These are phyloP conservation scores for Leccinellum albellum DNA, from an alignment of 768 basidiomycete species.

Conservation along the genomic window DNA sequence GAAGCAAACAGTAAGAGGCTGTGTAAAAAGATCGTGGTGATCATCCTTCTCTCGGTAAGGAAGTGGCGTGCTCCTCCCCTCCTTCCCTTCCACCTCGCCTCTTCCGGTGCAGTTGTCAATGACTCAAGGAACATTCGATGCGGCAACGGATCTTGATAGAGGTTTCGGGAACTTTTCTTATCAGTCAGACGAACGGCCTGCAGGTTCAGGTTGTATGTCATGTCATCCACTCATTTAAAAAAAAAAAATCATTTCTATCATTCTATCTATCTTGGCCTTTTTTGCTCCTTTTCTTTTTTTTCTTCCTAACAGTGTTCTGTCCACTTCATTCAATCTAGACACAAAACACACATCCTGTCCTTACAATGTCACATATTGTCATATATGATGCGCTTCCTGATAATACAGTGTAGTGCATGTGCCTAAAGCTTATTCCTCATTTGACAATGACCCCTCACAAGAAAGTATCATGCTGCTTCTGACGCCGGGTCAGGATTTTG, in stretches of 20 bases:
- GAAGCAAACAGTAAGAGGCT: constrained; percentile 19
- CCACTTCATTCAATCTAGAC: too few relatives aligned
- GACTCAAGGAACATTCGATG: not conserved
- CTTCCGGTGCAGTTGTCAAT: not conserved
- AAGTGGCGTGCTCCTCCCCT: constrained; percentile 13
- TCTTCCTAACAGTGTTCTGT: not conserved
- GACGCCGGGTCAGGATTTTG: not conserved
- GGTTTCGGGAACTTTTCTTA: not conserved
- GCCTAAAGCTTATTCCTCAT: not conserved
- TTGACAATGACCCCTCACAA: not conserved
- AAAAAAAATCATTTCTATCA: too few relatives aligned
- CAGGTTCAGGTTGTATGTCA: not conserved
- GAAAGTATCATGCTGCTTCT: not conserved
- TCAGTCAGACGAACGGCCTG: not conserved
- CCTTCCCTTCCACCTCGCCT: not conserved
- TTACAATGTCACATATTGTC: not conserved
- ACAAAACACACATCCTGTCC: too few relatives aligned
- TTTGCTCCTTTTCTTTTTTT: not conserved
- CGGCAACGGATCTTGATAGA: not conserved
- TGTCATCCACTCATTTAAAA: not conserved
- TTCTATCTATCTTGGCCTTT: not conserved
- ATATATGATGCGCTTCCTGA: not conserved
- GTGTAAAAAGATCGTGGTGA: constrained; percentile 9
- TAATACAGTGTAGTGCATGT: not conserved
- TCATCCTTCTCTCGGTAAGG: constrained; percentile 14